Evolutionary conservation across 306 rosid species (phyloP), one percentile per base, ranked within the genome.

Genomic region (Urtica urens): DNA sequence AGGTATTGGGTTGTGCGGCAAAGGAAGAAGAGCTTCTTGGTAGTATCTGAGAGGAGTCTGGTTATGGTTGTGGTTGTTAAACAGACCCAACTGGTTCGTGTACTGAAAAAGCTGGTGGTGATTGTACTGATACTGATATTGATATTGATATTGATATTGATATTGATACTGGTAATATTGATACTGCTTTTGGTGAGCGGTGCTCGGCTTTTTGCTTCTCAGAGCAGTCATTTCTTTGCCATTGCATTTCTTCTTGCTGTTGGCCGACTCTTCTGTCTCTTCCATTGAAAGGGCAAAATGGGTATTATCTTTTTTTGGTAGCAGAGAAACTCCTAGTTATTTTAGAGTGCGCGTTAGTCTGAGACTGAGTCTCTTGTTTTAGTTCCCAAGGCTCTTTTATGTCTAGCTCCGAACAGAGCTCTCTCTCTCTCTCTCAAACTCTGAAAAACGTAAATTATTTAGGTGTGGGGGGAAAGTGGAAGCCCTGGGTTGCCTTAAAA

Each of bases 1-100:
- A 29, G 96, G 94, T 20, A 79, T 57, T 35, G 77, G 84, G 48
- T 35, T 35, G 10, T 84, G 65, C 41, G 96, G 96, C 15, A 78
- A 73, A 46, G 94, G 94, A 73, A 84, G 95, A 66, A 84, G 77
- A 69, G 94, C 75, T 8, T 86, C 75, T 6, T 86, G 93, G 66
- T 65, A 78, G 46, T 72, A 81, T 54, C 83, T 74, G 51, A 73
- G 86, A n/a, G n/a, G n/a, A 55, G 55, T 70, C 27, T 70, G 75
- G 57, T 81, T 72, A 51, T 72, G 85, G 72, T 65, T 74, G 53
- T 79, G 85, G 69, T 63, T 74, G 79, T 44, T 18, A 17, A 18
- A 15, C 3, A 15, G 21, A 18, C 49, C 49, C 11, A 21, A 20
- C 28, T 44, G 31, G 47, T 52, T 63, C 38, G 82, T 63, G 66